These are phyloP conservation scores for Brassica hybrid DNA, from an alignment of 441 rosid genomes.

Conservation along the genomic window DNA sequence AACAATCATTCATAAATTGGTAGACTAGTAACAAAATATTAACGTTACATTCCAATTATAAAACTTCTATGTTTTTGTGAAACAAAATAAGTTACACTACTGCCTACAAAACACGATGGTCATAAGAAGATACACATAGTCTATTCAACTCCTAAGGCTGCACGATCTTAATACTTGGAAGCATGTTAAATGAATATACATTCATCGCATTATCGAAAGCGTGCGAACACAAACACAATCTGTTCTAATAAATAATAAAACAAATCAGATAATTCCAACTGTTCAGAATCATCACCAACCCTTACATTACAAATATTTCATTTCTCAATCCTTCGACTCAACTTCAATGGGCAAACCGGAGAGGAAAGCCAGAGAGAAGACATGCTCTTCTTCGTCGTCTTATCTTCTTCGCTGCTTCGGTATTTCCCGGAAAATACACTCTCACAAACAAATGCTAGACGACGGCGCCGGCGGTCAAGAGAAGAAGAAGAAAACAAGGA, in stretches of 20 bases:
- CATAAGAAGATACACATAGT: not conserved
- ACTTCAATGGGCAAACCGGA: constrained; percentile 44
- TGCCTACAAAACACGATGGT: not conserved
- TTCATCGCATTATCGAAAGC: constrained; percentile 19
- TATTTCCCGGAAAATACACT: constrained; percentile 31
- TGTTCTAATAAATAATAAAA: not conserved
- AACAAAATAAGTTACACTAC: not conserved
- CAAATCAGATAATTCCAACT: constrained; percentile 22
- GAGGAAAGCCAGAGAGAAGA: constrained; percentile 26
- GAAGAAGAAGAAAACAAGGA: constrained; percentile 10
- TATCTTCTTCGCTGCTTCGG: constrained; percentile 52
- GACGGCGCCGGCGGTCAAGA: not conserved
- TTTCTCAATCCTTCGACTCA: constrained; percentile 13
- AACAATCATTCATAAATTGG: too few relatives aligned
- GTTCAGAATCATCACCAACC: not conserved
- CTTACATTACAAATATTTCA: not conserved
- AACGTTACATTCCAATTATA: not conserved
- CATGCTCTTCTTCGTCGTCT: constrained; percentile 18
- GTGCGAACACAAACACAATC: constrained; percentile 31
- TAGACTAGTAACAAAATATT: too few relatives aligned
- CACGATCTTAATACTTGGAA: constrained; percentile 4
- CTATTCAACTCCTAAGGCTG: too few relatives aligned
- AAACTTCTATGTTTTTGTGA: not conserved
- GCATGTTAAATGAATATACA: not conserved
- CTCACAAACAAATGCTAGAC: constrained; percentile 19